Percentiles rank a stretch among this genome's conserved stretches.
phyloP scores from a whole-genome alignment of 2,329 filamentous ascomycete species.

The Hymenoscyphus occultus region DNA sequence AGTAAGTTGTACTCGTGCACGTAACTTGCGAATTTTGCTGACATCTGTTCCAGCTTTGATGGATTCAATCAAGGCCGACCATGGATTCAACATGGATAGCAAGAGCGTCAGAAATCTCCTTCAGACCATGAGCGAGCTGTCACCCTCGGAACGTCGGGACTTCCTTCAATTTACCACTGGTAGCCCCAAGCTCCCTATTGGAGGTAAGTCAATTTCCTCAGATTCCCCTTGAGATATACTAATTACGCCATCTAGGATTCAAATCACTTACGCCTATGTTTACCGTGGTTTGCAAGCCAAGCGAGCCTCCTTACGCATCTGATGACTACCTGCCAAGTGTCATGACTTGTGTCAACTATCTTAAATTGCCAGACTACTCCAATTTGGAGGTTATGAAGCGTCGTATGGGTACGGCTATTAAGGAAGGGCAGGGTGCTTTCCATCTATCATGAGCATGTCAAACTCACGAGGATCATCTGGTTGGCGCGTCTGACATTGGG shows the following conservation, averaged over 20 bases:
- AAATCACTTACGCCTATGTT: conserved; percentile 97
- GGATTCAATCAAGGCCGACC: conserved; percentile 98
- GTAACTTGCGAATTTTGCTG: conserved; percentile 6
- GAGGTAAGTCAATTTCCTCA: conserved; percentile 60
- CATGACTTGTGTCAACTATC: conserved; percentile 99
- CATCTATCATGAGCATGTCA: conserved; percentile 69
- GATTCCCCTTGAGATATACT: conserved; percentile 30
- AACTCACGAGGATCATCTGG: conserved; percentile 14
- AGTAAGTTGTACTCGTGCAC: conserved; percentile 57
- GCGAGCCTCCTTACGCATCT: conserved; percentile 85
- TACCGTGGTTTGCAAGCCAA: conserved; percentile 98
- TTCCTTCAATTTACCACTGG: conserved; percentile 98
- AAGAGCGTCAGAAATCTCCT: conserved; percentile 90
- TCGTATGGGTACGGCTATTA: conserved; percentile 80
- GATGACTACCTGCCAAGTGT: conserved; percentile 99
- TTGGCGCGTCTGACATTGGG: conserved; percentile 15
- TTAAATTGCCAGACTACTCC: conserved; percentile 95
- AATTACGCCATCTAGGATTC: conserved; percentile 64
- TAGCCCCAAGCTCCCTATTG: conserved; percentile 96
- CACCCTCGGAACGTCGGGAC: conserved; percentile 71
- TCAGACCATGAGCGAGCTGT: conserved; percentile 89
- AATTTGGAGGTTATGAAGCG: conserved; percentile 71
- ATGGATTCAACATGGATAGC: conserved; percentile 98
- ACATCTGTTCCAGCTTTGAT: conserved; percentile 65
- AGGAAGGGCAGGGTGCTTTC: conserved; percentile 96